Base-by-base conservation (phyloP, 1,139 yeast genomes). In the Taphrina pruni region DNA sequence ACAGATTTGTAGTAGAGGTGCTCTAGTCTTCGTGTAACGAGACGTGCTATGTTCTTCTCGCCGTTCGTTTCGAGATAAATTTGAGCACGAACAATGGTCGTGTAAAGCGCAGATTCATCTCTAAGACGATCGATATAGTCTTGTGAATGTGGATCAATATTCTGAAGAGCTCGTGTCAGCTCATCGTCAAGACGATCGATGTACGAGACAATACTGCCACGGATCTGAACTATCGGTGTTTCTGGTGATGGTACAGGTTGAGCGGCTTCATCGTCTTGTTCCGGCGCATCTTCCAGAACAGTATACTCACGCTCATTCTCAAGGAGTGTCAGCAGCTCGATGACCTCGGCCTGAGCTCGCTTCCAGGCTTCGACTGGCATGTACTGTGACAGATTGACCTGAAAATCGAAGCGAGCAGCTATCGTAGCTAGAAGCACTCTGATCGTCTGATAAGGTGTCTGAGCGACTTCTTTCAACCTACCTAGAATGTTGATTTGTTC, bases 151-250 rank as follows among this genome's bases (percentile, higher is more conserved):
- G 97, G 97, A 78, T 94, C 98, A 75, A 91, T 88, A 75, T 87
- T 86, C 78, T 93, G 93, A 75, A 94, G 84, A 65, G 96, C 91
- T 75, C 89, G 87, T 73, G 90, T 89, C 76, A 93, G 88, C 81
- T 95, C 99, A 77, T 94, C 98, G 78, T 93, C 97, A 74, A 95
- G 85, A 79, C 98, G 87, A 81, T 94, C 99, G 72, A 93, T 89
- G 72, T 89, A 85, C 17, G 97, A 88, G 65, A 90, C 86, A 69
- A 94, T 82, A 51, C 97, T 90, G 60, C 99, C 99, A 73, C 88
- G 84, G 70, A 95, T 85, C 74, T 86, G 87, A 17, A 72, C 64
- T 14, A 71, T 64, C 77, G 85, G 86, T 71, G 97, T 97, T 74
- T 88, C 86, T 39, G 88, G 84, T 73, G 84, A 83, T 70, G 97